Conservation (phyloP, 116 monocot species). For the Cymodocea nodosa region DNA sequence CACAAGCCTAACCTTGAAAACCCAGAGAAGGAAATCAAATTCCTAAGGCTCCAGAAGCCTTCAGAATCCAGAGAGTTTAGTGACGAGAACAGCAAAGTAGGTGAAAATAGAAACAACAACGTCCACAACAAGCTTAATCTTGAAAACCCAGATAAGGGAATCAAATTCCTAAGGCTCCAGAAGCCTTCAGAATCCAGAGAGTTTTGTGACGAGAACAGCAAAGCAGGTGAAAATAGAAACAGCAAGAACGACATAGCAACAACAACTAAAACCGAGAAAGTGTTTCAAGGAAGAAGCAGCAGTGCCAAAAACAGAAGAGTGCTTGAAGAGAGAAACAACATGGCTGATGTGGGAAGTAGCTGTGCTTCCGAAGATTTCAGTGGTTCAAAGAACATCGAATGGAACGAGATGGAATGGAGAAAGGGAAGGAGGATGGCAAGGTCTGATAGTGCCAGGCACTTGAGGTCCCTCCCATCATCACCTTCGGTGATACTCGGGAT, state of each 20-base stretch:
- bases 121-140: conserved; percentile 9
- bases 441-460: not conserved
- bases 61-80: conserved; percentile 1
- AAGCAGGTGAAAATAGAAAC: not conserved
- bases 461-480: conserved; percentile 3
- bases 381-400: not conserved
- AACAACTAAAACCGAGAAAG: not conserved
- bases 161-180: conserved; percentile 4
- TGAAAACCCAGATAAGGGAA: conserved; percentile 12
- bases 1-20: conserved; percentile 4
- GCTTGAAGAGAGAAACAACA: not conserved
- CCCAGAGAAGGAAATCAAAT: conserved; percentile 16
- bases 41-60: conserved; percentile 3
- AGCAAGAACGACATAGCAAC: not conserved
- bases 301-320: not conserved
- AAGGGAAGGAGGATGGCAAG: conserved; percentile 4
- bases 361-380: not conserved
- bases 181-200: conserved; percentile 7
- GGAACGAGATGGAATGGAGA: conserved; percentile 8
- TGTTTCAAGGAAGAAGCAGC: not conserved
- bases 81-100: not conserved
- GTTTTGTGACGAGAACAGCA: not conserved
- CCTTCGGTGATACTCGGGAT: not conserved
- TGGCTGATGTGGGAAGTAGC: not conserved
- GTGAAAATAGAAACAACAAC: not conserved